Base-by-base conservation (phyloP, 1,139 yeast genomes). In the Taphrina confusa region DNA sequence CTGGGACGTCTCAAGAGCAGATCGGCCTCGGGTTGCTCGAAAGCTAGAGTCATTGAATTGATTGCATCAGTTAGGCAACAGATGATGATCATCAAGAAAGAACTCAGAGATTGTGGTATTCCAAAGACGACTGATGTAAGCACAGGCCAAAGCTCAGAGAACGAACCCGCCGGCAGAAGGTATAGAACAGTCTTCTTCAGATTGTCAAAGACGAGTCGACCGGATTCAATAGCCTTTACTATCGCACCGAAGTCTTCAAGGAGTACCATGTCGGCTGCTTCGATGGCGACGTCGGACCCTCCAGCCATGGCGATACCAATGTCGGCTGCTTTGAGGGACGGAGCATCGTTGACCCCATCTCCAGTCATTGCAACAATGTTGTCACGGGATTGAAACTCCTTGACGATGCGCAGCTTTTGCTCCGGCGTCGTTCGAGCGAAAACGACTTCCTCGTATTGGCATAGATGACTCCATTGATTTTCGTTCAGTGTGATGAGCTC, bases 281-380 rank as follows among this genome's bases (percentile, higher is more conserved):
- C 83, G 66, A 79, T 76, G n/a, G 84, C 84, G 65, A 81, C 77
- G 65, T 81, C 84, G 20, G 82, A 76, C 2, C 81, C 84, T 52
- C 74, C 76, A 4, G 74, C 75, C 73, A 80, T 73, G 68, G 88
- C 88, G 76, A 83, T 83, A 79, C 88, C 88, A 69, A 87, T 82
- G 75, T 83, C 88, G 69, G 88, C 87, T 79, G 83, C 83, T 81
- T 83, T 83, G 74, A 83, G 80, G 59, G 88, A 83, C 70, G 88
- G 88, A 66, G 88, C 88, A 74, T 83, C 88, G 76, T 83, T 83
- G 69, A 83, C 88, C 79, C 88, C 88, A 72, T 83, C 88, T 78
- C 88, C 88, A 75, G 88, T 83, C 88, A 83, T 83, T 1, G 82
- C 79, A 62, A 80, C 78, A 42, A 83, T 83, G 60, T 80, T 75